phyloP scores from a whole-genome alignment of 2,329 filamentous ascomycete genomes.

The Lachnellula cervina region DNA sequence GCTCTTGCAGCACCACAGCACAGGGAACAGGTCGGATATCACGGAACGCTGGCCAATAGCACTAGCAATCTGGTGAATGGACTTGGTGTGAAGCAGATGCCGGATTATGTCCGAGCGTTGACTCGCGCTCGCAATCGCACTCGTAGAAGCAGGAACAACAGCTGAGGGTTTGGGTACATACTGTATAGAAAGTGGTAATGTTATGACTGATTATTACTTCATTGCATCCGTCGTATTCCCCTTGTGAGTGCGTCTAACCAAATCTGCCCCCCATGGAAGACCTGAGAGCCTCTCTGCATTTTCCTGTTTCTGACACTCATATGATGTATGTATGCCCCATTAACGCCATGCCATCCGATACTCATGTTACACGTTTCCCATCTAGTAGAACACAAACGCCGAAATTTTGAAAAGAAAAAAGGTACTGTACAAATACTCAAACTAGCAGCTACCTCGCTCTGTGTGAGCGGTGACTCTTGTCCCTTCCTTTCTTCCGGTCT shows the following conservation, averaged over 20 bases:
- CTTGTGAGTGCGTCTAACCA: background rate
- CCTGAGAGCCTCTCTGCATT: background rate
- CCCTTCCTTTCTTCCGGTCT: slow-evolving; percentile 49
- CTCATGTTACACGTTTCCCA: slow-evolving; percentile 19
- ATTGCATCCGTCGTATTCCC: background rate
- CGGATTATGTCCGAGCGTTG: too few relatives aligned
- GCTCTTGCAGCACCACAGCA: too few relatives aligned
- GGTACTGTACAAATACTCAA: slow-evolving; percentile 17
- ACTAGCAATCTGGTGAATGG: too few relatives aligned
- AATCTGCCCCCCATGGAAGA: background rate
- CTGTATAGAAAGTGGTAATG: background rate
- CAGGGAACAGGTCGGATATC: too few relatives aligned
- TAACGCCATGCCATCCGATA: slow-evolving; percentile 10
- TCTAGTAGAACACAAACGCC: slow-evolving; percentile 20
- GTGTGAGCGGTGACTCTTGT: slow-evolving; percentile 26
- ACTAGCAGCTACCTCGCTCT: slow-evolving; percentile 22
- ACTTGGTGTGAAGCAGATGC: too few relatives aligned
- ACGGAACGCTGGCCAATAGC: too few relatives aligned
- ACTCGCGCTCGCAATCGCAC: too few relatives aligned
- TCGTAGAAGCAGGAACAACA: too few relatives aligned
- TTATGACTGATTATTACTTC: background rate
- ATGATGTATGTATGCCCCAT: background rate
- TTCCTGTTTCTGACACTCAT: slow-evolving; percentile 6
- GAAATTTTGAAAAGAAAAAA: slow-evolving; percentile 1
- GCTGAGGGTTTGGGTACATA: background rate